Base-by-base conservation (phyloP, 1,139 yeast genomes). In the Insectozyma bohioensis region DNA sequence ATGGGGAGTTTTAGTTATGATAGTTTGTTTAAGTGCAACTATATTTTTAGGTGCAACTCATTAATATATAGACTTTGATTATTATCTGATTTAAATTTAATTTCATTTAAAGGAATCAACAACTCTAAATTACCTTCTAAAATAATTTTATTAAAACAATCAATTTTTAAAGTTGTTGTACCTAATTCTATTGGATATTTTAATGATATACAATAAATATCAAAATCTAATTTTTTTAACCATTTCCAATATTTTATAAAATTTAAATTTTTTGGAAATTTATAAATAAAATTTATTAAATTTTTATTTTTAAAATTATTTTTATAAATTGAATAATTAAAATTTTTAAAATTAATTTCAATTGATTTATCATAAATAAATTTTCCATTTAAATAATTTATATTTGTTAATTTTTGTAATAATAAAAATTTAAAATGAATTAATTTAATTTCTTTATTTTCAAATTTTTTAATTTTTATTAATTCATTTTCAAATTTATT, bases 1-100 rank as follows among this genome's bases (percentile, higher is more conserved):
- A 4, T 87, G 95, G 90, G 97, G 97, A 1, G 50, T 80, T 4
- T 37, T 73, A 10, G 94, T 90, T 17, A 83, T 87, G 85, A 58
- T 80, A 21, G 80, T 87, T 4, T 87, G 95, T 43, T 67, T 90
- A 33, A 67, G 80, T 16, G 87, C 90, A 5, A 85, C 94, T 20
- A 63, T 88, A 5, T 72, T 80, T 47, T 61, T 80, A 22, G 81
- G 81, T 2, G 80, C 82, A 6, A 64, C 67, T 10, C 74, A 69
- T 43, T 69, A 51, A 36, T 26, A 19, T 26, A 31, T 31, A 23
- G 21, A 30, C 19, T 16, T 30, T 20, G 6, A 24, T 30, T 27
- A 7, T 30, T 15, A 13, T 19, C 21, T n/a, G n/a, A n/a, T n/a
- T n/a, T 27, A 13, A n/a, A 20, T 22, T 5, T 19, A 21, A 9